Evolutionary conservation across 1,139 yeast genomes (phyloP).

Genomic region (Arxiozyma bovina): DNA sequence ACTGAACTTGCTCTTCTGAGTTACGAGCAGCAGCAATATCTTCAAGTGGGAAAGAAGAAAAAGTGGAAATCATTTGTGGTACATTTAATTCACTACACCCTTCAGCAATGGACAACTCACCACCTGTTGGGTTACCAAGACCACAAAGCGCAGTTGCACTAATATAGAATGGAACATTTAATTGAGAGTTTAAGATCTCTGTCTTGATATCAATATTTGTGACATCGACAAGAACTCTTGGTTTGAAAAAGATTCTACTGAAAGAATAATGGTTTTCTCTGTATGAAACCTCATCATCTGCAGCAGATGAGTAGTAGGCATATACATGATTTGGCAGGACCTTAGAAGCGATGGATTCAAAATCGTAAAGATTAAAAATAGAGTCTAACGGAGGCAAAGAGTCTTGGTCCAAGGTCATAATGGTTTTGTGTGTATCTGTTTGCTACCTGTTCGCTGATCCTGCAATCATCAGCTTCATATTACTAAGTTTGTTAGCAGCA

Average conservation of each 20-base stretch:
- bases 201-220: constrained; percentile 44
- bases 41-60: constrained; percentile 66
- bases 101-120: constrained; percentile 68
- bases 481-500: no score
- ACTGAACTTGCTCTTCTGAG: constrained; percentile 44
- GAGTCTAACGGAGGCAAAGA: constrained; percentile 31
- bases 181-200: constrained; percentile 43
- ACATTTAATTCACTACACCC: constrained; percentile 59
- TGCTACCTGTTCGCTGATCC: no score
- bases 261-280: constrained; percentile 86
- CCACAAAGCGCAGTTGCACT: constrained; percentile 77
- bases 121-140: constrained; percentile 66
- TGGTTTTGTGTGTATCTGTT: no score
- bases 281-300: constrained; percentile 84
- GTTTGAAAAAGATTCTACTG: constrained; percentile 79
- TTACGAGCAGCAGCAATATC: constrained; percentile 54
- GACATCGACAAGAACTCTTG: constrained; percentile 61
- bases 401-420: no score
- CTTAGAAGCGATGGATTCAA: constrained; percentile 75
- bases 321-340: constrained; percentile 75
- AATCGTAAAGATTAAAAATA: constrained; percentile 33
- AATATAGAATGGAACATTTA: constrained; percentile 60
- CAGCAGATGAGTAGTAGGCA: constrained; percentile 87
- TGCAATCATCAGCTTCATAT: no score
- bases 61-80: constrained; percentile 74